A percentile compares a stretch with the other conserved stretches of the same genome.
phyloP scores from a whole-genome alignment of 1,284 basidiomycete species.

The Sporisorium graminicola region DNA sequence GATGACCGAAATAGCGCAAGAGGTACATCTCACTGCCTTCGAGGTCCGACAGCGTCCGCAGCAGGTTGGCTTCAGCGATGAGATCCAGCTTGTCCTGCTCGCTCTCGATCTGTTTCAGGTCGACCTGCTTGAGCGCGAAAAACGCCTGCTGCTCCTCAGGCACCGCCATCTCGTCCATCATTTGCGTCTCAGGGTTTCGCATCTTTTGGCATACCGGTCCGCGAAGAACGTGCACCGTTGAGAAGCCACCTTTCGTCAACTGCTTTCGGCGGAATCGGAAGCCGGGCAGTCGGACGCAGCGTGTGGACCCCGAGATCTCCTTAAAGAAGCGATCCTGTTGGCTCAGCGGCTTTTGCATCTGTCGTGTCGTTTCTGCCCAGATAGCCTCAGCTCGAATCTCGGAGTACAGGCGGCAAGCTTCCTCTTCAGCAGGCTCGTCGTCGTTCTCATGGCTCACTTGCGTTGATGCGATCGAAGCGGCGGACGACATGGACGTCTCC shows the following conservation, averaged over 20 bases:
- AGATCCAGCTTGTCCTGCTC: constrained; percentile 64
- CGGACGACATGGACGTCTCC: constrained; percentile 3
- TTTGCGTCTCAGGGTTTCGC: constrained; percentile 35
- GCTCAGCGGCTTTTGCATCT: constrained; percentile 37
- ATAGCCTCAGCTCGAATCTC: constrained; percentile 48
- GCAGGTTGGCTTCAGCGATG: constrained; percentile 65
- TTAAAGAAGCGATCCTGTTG: constrained; percentile 39
- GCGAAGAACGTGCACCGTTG: constrained; percentile 64
- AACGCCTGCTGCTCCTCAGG: constrained; percentile 62
- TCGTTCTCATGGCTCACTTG: constrained; percentile 8
- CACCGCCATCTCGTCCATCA: constrained; percentile 49
- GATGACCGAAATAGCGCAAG: constrained; percentile 67
- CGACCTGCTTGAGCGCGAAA: constrained; percentile 69
- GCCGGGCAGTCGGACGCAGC: constrained; percentile 57
- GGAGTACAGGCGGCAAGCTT: constrained; percentile 32
- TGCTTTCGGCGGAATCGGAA: constrained; percentile 62
- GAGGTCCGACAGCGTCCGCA: constrained; percentile 59
- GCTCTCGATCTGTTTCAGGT: constrained; percentile 63
- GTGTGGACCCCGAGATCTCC: constrained; percentile 37
- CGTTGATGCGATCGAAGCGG: constrained; percentile 12
- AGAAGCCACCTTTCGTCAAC: constrained; percentile 65
- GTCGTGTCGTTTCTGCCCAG: constrained; percentile 51
- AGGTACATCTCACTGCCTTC: constrained; percentile 63
- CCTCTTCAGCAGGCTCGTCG: constrained; percentile 39
- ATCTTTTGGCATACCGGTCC: constrained; percentile 56